phyloP scores from a whole-genome alignment of 345 rosid species.

The Erucastrum elatum region DNA sequence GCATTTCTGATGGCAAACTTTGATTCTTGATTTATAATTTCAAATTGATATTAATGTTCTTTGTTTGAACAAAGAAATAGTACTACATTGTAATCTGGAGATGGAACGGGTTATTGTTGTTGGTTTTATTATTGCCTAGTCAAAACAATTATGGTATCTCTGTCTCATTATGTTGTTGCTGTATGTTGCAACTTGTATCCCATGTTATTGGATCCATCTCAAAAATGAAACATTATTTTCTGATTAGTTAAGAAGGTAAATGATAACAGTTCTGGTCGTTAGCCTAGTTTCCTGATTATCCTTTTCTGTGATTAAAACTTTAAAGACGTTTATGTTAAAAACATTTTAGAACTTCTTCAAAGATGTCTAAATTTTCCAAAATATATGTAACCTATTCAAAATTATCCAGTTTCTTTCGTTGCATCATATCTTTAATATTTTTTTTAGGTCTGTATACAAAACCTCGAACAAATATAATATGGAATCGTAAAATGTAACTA shows the following conservation, averaged over 20 bases:
- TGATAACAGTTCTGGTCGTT: background rate
- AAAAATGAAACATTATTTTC: background rate
- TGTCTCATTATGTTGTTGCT: background rate
- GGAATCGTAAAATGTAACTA: background rate
- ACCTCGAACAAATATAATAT: background rate
- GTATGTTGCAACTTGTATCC: background rate
- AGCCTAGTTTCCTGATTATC: background rate
- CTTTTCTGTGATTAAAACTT: background rate
- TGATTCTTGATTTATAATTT: too few relatives aligned
- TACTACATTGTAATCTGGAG: too few relatives aligned
- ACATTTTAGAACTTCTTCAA: background rate
- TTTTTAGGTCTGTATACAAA: background rate
- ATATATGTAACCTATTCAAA: background rate
- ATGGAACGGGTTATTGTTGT: too few relatives aligned
- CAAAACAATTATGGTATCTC: too few relatives aligned
- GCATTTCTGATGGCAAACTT: too few relatives aligned
- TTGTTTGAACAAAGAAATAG: too few relatives aligned
- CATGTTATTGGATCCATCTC: background rate
- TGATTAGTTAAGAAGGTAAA: background rate
- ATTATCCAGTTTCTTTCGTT: background rate
- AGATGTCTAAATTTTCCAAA: background rate
- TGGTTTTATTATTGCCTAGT: too few relatives aligned
- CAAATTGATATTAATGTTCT: too few relatives aligned
- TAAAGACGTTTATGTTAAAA: background rate
- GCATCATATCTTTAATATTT: background rate